Evolutionary conservation across 805 yeast genomes (phyloP).

Genomic region (Zygosaccharomyces siamensis): DNA sequence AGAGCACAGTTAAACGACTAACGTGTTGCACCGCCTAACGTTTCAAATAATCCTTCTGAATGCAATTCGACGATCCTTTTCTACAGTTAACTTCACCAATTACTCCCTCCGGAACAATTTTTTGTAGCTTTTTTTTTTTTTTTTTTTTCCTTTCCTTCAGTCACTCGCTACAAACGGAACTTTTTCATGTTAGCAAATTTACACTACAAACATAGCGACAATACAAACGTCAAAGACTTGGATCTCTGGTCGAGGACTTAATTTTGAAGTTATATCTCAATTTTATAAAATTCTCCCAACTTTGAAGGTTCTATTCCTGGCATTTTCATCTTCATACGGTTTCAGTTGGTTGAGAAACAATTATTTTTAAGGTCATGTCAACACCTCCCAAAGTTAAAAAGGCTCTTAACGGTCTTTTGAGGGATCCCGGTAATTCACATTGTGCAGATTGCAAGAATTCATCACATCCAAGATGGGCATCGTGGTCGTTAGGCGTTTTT

Average conservation of each 20-base stretch:
- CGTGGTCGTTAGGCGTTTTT: constrained; percentile 92
- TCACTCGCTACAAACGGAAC: not conserved
- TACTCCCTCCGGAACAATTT: not conserved
- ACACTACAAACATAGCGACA: not conserved
- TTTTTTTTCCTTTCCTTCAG: too few species aligned
- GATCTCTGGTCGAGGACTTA: not conserved
- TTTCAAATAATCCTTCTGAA: not conserved
- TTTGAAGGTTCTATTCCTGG: not conserved
- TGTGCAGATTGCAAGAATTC: constrained; percentile 93
- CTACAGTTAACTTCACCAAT: not conserved
- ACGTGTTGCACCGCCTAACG: not conserved
- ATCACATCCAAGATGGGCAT: constrained; percentile 95
- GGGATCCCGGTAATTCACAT: constrained; percentile 66
- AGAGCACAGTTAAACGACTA: not conserved
- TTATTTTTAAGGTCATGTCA: constrained; percentile 14
- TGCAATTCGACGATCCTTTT: too few species aligned
- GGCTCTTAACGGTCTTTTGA: constrained; percentile 67
- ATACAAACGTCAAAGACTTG: not conserved
- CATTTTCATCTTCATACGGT: not conserved
- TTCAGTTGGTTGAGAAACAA: not conserved
- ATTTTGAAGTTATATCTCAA: too few species aligned
- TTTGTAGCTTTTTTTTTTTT: not conserved
- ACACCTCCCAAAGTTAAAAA: constrained; percentile 43
- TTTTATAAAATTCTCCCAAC: not conserved
- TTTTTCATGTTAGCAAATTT: not conserved